Conservation (phyloP, 768 basidiomycete species). For the Phylloporus scabripes region DNA sequence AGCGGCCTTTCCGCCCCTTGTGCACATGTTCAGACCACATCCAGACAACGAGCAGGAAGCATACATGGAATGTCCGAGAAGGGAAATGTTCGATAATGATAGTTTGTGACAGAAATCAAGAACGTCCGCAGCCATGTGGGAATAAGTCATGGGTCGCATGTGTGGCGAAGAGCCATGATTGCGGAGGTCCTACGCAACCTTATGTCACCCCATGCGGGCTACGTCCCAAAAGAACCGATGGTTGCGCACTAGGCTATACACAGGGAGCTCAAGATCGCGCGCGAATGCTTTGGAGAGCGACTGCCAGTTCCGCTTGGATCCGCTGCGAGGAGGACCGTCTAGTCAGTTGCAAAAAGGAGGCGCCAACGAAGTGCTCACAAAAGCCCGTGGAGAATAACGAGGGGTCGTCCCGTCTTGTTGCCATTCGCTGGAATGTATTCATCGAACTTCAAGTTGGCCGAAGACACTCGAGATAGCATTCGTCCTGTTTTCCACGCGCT, state of each 20-base stretch:
- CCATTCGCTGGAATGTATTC: slow-evolving; percentile 24
- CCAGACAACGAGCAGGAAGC: slow-evolving; percentile 21
- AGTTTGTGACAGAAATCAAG: slow-evolving; percentile 56
- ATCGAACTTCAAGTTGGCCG: slow-evolving; percentile 31
- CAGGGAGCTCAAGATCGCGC: slow-evolving; percentile 55
- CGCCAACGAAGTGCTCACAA: slow-evolving; percentile 39
- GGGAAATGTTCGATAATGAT: slow-evolving; percentile 53
- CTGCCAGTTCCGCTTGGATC: slow-evolving; percentile 86
- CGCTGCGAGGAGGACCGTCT: slow-evolving; percentile 39
- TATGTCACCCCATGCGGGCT: not conserved
- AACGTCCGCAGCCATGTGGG: slow-evolving; percentile 76
- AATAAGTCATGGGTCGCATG: slow-evolving; percentile 64
- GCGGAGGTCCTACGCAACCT: slow-evolving; percentile 60
- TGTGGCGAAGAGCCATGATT: slow-evolving; percentile 88
- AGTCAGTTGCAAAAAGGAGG: not conserved
- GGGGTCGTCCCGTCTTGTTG: slow-evolving; percentile 35
- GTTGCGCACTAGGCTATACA: slow-evolving; percentile 63
- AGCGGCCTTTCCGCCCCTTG: slow-evolving; percentile 82
- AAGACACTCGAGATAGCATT: slow-evolving; percentile 10
- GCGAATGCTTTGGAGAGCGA: slow-evolving; percentile 73
- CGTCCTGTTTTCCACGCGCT: slow-evolving; percentile 19
- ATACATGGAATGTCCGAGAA: slow-evolving; percentile 90
- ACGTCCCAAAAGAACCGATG: not conserved
- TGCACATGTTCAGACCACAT: slow-evolving; percentile 1
- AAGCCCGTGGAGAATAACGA: slow-evolving; percentile 60